Percentiles rank a stretch among this genome's conserved stretches.
These are phyloP conservation scores for Hordeum marinum DNA, from an alignment of 176 grass and related monocot genomes.

Conservation along the genomic window DNA sequence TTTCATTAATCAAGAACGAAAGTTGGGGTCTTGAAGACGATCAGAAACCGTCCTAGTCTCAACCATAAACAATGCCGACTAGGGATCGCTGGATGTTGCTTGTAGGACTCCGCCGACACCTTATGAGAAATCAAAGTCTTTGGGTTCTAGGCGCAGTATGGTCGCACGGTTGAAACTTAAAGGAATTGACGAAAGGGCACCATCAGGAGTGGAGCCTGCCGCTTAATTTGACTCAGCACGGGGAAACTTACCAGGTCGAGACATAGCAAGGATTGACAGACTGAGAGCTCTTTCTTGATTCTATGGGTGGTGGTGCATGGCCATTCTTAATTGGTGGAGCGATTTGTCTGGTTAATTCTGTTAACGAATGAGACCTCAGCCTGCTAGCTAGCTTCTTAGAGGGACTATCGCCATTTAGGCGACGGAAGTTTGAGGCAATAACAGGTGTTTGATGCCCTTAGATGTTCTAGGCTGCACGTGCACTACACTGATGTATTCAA, in stretches of 20 bases:
- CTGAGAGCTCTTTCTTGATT: background rate
- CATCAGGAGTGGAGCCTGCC: background rate
- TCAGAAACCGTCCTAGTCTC: conserved; percentile 66
- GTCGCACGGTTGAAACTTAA: conserved; percentile 48
- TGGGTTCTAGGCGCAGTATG: conserved; percentile 62
- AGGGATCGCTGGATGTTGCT: conserved; percentile 68
- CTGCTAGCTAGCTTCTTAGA: conserved; percentile 88
- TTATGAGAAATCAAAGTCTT: conserved; percentile 94
- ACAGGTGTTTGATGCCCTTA: conserved; percentile 69
- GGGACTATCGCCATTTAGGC: conserved; percentile 71
- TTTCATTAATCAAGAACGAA: conserved; percentile 78
- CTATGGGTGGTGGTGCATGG: too few species aligned
- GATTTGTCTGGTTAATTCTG: too few species aligned
- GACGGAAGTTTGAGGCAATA: conserved; percentile 74
- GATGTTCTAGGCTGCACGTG: conserved; percentile 59
- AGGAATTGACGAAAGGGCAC: background rate
- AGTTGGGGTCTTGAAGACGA: conserved; percentile 74
- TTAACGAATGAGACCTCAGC: too few species aligned
- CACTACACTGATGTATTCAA: conserved; percentile 49
- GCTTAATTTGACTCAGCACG: background rate
- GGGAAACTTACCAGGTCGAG: conserved; percentile 45
- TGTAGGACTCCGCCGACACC: conserved; percentile 62
- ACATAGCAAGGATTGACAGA: conserved; percentile 66
- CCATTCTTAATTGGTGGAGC: too few species aligned
- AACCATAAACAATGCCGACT: conserved; percentile 70